phyloP scores from a whole-genome alignment of 305 asterid genomes.

The Fraxinus angustifolia region DNA sequence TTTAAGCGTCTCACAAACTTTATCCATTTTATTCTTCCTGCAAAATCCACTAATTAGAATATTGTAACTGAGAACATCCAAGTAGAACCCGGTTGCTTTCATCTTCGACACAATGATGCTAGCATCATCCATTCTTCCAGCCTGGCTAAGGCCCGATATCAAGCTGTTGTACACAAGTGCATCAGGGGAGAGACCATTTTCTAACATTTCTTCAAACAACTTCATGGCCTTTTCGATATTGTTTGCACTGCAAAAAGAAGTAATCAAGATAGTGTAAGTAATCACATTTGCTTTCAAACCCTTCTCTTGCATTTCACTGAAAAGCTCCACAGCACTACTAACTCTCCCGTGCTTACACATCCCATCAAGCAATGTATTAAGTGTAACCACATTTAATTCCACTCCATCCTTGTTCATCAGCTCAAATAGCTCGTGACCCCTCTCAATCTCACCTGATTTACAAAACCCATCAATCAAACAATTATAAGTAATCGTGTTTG shows the following conservation, averaged over 20 bases:
- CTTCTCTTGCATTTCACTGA: conserved; percentile 42
- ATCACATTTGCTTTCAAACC: conserved; percentile 54
- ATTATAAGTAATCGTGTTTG: conserved; percentile 62
- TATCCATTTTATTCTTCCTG: conserved; percentile 53
- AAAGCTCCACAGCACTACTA: conserved; percentile 53
- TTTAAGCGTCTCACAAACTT: conserved; percentile 52
- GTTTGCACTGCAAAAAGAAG: conserved; percentile 66
- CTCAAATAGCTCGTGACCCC: conserved; percentile 52
- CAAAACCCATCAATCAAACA: conserved; percentile 75
- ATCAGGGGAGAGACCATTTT: conserved; percentile 54
- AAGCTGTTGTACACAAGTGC: conserved; percentile 60
- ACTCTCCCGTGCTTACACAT: conserved; percentile 68
- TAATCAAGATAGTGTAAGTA: conserved; percentile 64
- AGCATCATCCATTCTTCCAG: conserved; percentile 77
- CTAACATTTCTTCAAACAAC: conserved; percentile 61
- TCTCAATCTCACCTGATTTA: conserved; percentile 70
- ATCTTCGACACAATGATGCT: conserved; percentile 37
- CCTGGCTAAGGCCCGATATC: conserved; percentile 65
- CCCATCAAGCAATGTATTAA: conserved; percentile 61
- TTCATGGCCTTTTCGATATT: conserved; percentile 68
- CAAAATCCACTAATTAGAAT: conserved; percentile 73
- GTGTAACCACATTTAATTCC: conserved; percentile 44
- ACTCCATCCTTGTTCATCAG: conserved; percentile 51
- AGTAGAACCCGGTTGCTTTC: conserved; percentile 63
- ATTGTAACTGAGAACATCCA: conserved; percentile 62